A percentile compares a stretch with the other conserved stretches of the same genome.
phyloP scores from a whole-genome alignment of 495 filamentous ascomycete genomes.

The Hyaloscypha variabilis region DNA sequence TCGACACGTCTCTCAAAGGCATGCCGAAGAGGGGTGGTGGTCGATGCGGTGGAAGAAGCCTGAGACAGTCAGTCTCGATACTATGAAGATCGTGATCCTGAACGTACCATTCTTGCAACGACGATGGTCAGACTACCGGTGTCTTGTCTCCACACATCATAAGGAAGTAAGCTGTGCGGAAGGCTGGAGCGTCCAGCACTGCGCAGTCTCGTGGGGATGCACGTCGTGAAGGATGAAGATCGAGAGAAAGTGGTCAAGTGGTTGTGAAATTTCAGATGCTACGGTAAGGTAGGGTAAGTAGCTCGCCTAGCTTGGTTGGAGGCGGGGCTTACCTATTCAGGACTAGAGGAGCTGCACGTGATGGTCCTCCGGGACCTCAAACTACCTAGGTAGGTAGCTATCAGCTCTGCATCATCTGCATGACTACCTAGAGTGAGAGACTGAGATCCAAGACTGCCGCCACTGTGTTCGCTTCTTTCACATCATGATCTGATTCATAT shows the following conservation, averaged over 20 bases:
- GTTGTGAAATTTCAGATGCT: background rate
- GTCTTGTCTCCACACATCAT: slow-evolving; percentile 27
- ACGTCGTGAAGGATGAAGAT: slow-evolving; percentile 13
- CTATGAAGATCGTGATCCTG: background rate
- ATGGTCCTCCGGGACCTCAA: background rate
- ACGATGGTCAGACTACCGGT: slow-evolving; percentile 8
- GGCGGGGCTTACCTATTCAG: too few relatives aligned
- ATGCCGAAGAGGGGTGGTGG: slow-evolving; percentile 31
- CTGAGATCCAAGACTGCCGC: background rate
- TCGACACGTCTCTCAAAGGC: slow-evolving; percentile 79
- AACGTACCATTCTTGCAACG: slow-evolving; percentile 32
- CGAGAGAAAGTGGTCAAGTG: background rate
- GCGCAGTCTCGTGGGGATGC: slow-evolving; percentile 5
- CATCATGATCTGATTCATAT: background rate
- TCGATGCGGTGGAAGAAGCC: slow-evolving; percentile 36
- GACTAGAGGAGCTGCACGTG: background rate
- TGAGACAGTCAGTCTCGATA: slow-evolving; percentile 7
- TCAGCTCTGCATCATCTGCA: too few relatives aligned
- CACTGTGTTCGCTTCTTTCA: background rate
- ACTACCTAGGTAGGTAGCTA: too few relatives aligned
- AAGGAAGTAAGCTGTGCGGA: background rate
- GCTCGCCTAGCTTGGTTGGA: too few relatives aligned
- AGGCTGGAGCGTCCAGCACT: slow-evolving; percentile 32
- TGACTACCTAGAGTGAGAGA: background rate
- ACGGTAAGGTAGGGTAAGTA: background rate